phyloP scores from a whole-genome alignment of 2,329 filamentous ascomycete genomes.

The Amylocarpus encephaloides region DNA sequence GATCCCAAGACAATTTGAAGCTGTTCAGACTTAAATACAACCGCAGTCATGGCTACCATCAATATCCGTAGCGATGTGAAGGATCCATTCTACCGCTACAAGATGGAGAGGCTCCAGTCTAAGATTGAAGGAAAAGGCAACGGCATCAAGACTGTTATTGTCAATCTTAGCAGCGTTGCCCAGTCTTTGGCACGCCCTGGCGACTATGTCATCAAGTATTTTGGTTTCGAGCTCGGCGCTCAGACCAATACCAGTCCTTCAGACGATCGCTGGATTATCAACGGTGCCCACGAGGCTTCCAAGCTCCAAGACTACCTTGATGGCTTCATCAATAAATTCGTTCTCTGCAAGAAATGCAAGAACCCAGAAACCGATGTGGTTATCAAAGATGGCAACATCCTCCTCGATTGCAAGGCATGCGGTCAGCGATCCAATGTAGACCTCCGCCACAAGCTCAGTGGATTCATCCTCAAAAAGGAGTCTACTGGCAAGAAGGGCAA shows the following conservation, averaged over 20 bases:
- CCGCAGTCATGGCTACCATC: conserved; percentile 86
- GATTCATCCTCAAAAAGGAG: conserved; percentile 95
- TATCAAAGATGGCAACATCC: conserved; percentile 88
- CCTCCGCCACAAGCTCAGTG: conserved; percentile 87
- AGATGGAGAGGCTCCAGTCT: conserved; percentile 98
- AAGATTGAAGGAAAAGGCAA: conserved; percentile 99
- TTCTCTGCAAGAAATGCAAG: conserved; percentile 99
- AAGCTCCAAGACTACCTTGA: conserved; percentile 98
- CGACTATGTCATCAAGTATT: conserved; percentile 98
- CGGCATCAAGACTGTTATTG: conserved; percentile 97
- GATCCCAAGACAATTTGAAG: conserved; percentile 14
- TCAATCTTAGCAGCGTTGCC: conserved; percentile 93
- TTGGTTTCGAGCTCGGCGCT: conserved; percentile 96
- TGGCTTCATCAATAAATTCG: conserved; percentile 97
- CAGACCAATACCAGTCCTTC: conserved; percentile 97
- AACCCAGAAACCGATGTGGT: conserved; percentile 96
- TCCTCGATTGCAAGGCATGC: conserved; percentile 97
- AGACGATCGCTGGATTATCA: conserved; percentile 99
- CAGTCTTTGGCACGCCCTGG: conserved; percentile 87
- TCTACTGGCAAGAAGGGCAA: conserved; percentile 72
- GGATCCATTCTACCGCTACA: conserved; percentile 99
- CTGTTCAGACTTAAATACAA: conserved; percentile 12
- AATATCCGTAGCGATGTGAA: conserved; percentile 97
- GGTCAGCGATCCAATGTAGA: conserved; percentile 90
- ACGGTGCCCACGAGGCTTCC: conserved; percentile 87